Evolutionary conservation across 257 asterid species (phyloP).

Genomic region (Solanum chmielewskii): DNA sequence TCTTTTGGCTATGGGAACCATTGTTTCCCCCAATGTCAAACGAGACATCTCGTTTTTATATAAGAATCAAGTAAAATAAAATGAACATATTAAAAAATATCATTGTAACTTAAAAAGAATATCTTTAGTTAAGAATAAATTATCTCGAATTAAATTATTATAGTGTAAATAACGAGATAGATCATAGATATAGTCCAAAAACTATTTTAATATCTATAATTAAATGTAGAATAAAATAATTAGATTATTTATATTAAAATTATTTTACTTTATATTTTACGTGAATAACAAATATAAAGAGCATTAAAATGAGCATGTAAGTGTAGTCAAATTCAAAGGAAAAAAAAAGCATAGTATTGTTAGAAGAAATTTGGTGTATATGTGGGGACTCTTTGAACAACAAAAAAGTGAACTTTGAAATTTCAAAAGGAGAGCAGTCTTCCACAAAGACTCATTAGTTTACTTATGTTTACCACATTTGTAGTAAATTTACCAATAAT

Average conservation of each 20-base stretch:
- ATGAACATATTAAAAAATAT: no score
- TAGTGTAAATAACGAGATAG: no score
- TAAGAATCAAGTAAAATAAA: background rate
- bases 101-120: background rate
- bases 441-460: background rate
- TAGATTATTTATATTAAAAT: no score
- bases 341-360: background rate
- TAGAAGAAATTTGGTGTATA: background rate
- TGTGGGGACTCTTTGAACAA: slow-evolving; percentile 1
- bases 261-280: no score
- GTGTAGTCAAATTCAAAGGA: background rate
- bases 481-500: background rate
- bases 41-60: background rate
- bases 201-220: no score
- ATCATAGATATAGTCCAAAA: no score
- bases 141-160: no score
- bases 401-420: background rate
- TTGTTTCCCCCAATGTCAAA: background rate
- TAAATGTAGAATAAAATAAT: no score
- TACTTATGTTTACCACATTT: background rate
- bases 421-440: background rate
- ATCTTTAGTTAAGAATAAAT: no score
- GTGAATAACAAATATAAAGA: no score
- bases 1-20: background rate
- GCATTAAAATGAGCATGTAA: background rate